Evolutionary conservation across 805 yeast species (phyloP).

Genomic region (Starmerella stellata): DNA sequence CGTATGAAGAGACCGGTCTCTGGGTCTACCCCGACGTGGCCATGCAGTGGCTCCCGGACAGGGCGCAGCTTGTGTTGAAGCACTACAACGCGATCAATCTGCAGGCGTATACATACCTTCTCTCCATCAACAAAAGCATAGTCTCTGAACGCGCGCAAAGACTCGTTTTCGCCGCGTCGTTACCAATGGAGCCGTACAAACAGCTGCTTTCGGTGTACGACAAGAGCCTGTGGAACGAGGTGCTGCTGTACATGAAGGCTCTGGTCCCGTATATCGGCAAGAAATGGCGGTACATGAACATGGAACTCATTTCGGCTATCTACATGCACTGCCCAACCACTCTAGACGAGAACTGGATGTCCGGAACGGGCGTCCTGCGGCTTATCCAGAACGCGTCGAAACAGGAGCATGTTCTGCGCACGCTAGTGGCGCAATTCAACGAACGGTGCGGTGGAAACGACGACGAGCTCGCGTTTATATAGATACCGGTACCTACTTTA

Average conservation of each 20-base stretch:
- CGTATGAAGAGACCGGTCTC: slow-evolving; percentile 1
- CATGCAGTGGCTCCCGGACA: slow-evolving; percentile 3
- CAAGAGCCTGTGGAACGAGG: slow-evolving; percentile 43
- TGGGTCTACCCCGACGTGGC: slow-evolving; percentile 1
- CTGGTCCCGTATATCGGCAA: slow-evolving; percentile 81
- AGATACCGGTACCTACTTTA: too few species aligned
- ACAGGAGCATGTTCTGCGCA: slow-evolving; percentile 69
- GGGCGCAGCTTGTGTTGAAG: slow-evolving; percentile 7
- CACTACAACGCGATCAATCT: slow-evolving; percentile 15
- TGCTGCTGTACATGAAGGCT: slow-evolving; percentile 55
- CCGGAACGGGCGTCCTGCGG: slow-evolving; percentile 58
- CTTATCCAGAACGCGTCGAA: slow-evolving; percentile 63
- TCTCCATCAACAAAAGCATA: slow-evolving; percentile 39
- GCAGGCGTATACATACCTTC: slow-evolving; percentile 28
- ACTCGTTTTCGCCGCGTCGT: slow-evolving; percentile 39
- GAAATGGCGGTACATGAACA: slow-evolving; percentile 81
- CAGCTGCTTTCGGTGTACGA: slow-evolving; percentile 44
- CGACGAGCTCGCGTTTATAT: too few species aligned
- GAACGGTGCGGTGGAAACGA: slow-evolving; percentile 1
- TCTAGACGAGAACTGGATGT: slow-evolving; percentile 67
- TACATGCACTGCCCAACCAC: slow-evolving; percentile 57
- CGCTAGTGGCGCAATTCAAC: slow-evolving; percentile 52
- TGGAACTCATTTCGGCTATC: slow-evolving; percentile 82
- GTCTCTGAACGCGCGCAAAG: slow-evolving; percentile 59
- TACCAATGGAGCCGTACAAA: slow-evolving; percentile 44